phyloP scores from a whole-genome alignment of 2,329 filamentous ascomycete species.

The Fusarium begoniae region DNA sequence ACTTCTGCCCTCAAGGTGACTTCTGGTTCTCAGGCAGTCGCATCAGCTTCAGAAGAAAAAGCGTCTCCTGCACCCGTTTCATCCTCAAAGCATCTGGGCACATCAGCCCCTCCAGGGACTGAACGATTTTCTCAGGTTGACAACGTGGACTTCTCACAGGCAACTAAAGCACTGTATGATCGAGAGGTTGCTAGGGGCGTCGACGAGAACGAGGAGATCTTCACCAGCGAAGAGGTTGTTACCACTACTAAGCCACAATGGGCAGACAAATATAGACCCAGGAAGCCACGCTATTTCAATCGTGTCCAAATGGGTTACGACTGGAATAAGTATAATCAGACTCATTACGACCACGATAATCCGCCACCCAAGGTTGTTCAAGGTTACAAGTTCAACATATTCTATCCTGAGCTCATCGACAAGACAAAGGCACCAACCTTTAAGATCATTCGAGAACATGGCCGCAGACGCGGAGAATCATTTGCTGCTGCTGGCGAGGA shows the following conservation, averaged over 20 bases:
- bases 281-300: conserved; percentile 97
- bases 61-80: conserved; percentile 20
- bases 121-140: conserved; percentile 74
- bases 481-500: conserved; percentile 94
- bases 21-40: neutral
- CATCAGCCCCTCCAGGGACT: conserved; percentile 61
- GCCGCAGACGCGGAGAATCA: conserved; percentile 87
- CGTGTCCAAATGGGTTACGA: conserved; percentile 99
- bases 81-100: conserved; percentile 43
- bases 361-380: conserved; percentile 98
- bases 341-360: conserved; percentile 98
- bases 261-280: conserved; percentile 84
- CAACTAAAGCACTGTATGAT: conserved; percentile 89
- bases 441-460: conserved; percentile 93
- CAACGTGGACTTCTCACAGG: conserved; percentile 85
- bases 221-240: conserved; percentile 84
- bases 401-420: conserved; percentile 97
- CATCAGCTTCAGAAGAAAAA: conserved; percentile 11
- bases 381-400: conserved; percentile 99
- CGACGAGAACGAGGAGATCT: conserved; percentile 94
- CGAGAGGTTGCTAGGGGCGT: conserved; percentile 91
- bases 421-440: conserved; percentile 95
- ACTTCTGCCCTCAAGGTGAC: conserved; percentile 1
- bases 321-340: conserved; percentile 99
- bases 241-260: conserved; percentile 72